phyloP scores from a whole-genome alignment of 2,329 filamentous ascomycete species.

The Sarocladiaceae sp. region DNA sequence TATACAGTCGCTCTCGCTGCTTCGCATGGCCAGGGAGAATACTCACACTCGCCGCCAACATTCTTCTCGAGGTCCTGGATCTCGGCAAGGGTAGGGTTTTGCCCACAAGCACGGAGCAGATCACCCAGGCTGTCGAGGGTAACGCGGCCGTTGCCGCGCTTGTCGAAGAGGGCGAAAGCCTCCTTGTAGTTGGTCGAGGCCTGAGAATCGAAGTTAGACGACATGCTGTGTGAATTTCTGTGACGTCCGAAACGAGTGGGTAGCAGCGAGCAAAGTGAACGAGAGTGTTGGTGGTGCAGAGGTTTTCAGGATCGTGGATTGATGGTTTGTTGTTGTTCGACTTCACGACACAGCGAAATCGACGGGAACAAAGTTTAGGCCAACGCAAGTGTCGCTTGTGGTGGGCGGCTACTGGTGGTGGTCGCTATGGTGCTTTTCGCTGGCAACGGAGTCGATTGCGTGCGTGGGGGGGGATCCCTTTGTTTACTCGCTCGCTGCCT shows the following conservation, averaged over 20 bases:
- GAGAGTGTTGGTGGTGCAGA: neutral
- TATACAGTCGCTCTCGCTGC: neutral
- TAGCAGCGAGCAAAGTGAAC: neutral
- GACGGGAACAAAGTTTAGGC: neutral
- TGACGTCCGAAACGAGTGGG: slow-evolving; percentile 11
- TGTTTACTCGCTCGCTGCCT: slow-evolving; percentile 28
- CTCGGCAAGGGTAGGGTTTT: slow-evolving; percentile 94
- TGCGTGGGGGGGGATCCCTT: slow-evolving; percentile 13
- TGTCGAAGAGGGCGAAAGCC: slow-evolving; percentile 99
- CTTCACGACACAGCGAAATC: neutral
- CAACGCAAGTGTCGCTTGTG: slow-evolving; percentile 17
- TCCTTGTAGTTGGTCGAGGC: slow-evolving; percentile 99
- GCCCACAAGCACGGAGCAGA: slow-evolving; percentile 90
- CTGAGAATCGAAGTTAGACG: slow-evolving; percentile 55
- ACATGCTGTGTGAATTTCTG: slow-evolving; percentile 27
- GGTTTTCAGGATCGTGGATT: slow-evolving; percentile 10
- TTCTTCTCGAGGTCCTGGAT: slow-evolving; percentile 89
- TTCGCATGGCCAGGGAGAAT: neutral
- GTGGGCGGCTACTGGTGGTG: slow-evolving; percentile 8
- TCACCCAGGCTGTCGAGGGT: slow-evolving; percentile 83
- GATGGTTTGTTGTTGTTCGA: slow-evolving; percentile 1
- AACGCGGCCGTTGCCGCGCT: slow-evolving; percentile 94
- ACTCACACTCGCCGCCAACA: slow-evolving; percentile 87
- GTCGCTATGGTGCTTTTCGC: neutral
- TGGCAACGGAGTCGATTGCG: neutral